Percentiles rank a stretch among this genome's conserved stretches.
phyloP scores from a whole-genome alignment of 2,329 filamentous ascomycete species.

The Zopfia rhizophila region DNA sequence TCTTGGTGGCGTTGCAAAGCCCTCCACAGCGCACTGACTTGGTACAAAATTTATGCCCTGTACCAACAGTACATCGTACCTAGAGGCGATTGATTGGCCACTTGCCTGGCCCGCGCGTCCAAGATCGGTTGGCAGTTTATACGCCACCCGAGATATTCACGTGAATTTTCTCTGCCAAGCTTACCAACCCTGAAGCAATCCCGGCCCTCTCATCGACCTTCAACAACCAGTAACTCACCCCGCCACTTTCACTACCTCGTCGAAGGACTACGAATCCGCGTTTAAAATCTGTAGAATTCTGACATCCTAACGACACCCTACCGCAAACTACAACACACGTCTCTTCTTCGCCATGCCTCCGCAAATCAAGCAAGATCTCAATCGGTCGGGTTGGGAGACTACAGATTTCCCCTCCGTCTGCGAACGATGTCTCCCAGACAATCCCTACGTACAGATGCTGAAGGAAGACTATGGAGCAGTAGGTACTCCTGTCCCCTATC shows the following conservation, averaged over 20 bases:
- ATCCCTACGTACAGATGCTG: constrained; percentile 98
- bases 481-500: constrained; percentile 85
- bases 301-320: background rate
- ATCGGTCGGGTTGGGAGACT: constrained; percentile 95
- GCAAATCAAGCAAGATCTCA: constrained; percentile 95
- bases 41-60: too few species aligned
- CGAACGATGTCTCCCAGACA: constrained; percentile 94
- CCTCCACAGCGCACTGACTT: too few species aligned
- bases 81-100: constrained; percentile 8
- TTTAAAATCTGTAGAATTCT: too few species aligned
- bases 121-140: constrained; percentile 3
- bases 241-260: too few species aligned
- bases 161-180: background rate
- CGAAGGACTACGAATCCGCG: too few species aligned
- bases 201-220: too few species aligned
- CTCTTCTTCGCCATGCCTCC: constrained; percentile 77
- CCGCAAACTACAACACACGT: too few species aligned
- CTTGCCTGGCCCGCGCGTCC: background rate
- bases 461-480: constrained; percentile 95
- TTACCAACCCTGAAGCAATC: background rate
- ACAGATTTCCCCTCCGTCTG: constrained; percentile 89
- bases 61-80: too few species aligned
- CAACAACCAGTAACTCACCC: too few species aligned
- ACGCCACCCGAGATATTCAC: constrained; percentile 3
- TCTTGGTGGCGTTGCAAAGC: too few species aligned